A percentile compares a stretch with the other conserved stretches of the same genome.
Conservation (phyloP, 371 early-diverging fungal genomes). For the Zychaea mexicana region DNA sequence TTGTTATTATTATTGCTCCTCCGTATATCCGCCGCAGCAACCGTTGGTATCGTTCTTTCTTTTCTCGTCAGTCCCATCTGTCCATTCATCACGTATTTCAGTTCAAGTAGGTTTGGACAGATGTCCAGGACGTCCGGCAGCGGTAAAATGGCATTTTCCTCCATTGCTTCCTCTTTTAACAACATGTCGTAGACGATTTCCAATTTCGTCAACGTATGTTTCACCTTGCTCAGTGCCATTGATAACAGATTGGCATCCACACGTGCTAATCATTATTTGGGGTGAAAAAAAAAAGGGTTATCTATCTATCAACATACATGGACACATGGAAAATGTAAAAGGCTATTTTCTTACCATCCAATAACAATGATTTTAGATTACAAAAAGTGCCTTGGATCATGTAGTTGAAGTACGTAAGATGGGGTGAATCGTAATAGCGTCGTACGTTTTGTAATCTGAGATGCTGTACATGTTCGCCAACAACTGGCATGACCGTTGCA, state of each 20-base stretch:
- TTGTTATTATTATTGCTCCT: background rate
- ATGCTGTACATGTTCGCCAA: background rate
- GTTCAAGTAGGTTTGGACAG: background rate
- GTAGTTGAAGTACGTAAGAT: background rate
- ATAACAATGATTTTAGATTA: background rate
- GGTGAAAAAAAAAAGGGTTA: background rate
- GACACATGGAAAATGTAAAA: background rate
- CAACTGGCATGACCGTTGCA: background rate
- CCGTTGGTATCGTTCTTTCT: background rate
- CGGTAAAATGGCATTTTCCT: conserved; percentile 1
- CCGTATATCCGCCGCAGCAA: background rate
- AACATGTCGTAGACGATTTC: background rate
- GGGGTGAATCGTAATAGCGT: background rate
- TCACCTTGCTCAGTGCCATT: background rate
- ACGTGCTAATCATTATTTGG: background rate
- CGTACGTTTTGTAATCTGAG: background rate
- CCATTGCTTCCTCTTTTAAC: background rate
- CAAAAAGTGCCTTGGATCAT: background rate
- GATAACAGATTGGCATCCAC: background rate
- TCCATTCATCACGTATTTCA: background rate
- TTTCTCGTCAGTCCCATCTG: background rate
- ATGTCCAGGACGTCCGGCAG: background rate
- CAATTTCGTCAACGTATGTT: background rate
- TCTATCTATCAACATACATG: too few species aligned
- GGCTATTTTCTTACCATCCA: background rate